Evolutionary conservation across 1,139 yeast genomes (phyloP), one percentile per base, ranked within the genome.

Genomic region (Suhomyces wounanorum): DNA sequence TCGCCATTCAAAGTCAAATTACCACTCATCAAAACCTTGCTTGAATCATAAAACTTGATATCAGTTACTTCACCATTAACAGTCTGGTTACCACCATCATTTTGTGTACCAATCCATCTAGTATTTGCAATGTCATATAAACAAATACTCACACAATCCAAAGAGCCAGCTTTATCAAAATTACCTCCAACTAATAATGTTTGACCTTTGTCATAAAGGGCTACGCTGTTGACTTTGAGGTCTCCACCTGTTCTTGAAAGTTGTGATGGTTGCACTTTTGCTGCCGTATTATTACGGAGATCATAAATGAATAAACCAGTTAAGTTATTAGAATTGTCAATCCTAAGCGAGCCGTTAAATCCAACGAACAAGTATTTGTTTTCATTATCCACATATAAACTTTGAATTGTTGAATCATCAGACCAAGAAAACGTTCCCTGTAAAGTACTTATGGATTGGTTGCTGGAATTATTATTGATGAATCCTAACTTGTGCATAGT

Each of bases 151-250:
- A 73, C 68, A 68, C 97, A 90, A 43, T 73, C 70, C 54, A 81
- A 69, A 8, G 84, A 73, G 0, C 88, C 85, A 3, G 87, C 86
- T 36, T 73, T 67, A 30, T 77, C 78, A 61, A 89, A 89, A 44
- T 82, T 75, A 18, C 99, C 99, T 45, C 89, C 96, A 10, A 89
- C 87, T 38, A 90, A 73, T 17, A 91, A 65, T 23, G 78, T 74
- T 23, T 76, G 65, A 8, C 75, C 75, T 30, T 71, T 69, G 35
- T 83, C 85, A 55, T 81, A 78, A 50, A 77, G 73, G 2, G 79
- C 82, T 53, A 89, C 67, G 2, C 86, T 68, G 51, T 79, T 81
- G 8, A 89, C 80, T 39, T 63, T 58, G 3, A 80, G 71, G 13
- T 66, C 40, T 23, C 58, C 45, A 57, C 62, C 54, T 50, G 56